Percentiles rank a stretch among this genome's conserved stretches.
Conservation (phyloP, 2,329 filamentous ascomycete genomes). For the Chalara sp. region DNA sequence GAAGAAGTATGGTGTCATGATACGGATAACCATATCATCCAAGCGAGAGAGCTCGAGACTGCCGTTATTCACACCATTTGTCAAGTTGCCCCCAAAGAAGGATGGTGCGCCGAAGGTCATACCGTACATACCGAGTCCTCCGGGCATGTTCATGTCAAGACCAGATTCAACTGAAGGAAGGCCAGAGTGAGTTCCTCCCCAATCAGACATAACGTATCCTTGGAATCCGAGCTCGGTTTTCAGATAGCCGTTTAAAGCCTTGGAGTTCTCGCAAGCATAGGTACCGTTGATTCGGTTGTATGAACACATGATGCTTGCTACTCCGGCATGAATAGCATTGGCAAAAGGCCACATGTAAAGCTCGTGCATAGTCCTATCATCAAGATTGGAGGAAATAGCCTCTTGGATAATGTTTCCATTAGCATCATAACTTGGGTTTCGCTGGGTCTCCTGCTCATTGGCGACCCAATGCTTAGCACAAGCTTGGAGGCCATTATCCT, state of each 20-base stretch:
- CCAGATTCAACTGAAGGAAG: conserved; percentile 62
- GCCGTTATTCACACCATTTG: conserved; percentile 80
- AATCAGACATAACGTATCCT: conserved; percentile 74
- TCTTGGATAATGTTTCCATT: conserved; percentile 59
- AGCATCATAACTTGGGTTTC: conserved; percentile 36
- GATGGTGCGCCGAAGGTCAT: conserved; percentile 59
- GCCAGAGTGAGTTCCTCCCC: conserved; percentile 68
- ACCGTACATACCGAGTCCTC: conserved; percentile 49
- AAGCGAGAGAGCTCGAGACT: conserved; percentile 81
- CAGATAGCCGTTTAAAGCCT: conserved; percentile 66
- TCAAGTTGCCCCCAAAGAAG: conserved; percentile 78
- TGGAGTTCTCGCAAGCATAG: conserved; percentile 73
- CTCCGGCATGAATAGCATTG: conserved; percentile 60
- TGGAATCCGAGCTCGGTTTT: conserved; percentile 79
- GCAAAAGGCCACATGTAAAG: conserved; percentile 55
- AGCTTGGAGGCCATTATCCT: conserved; percentile 74
- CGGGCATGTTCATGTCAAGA: conserved; percentile 84
- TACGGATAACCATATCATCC: conserved; percentile 88
- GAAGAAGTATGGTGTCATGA: conserved; percentile 65
- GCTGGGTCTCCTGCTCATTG: conserved; percentile 62
- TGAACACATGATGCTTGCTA: conserved; percentile 76
- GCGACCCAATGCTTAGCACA: conserved; percentile 68
- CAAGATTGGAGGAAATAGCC: conserved; percentile 45
- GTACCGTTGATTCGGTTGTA: conserved; percentile 81
- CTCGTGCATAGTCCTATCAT: conserved; percentile 55